Evolutionary conservation across 108 stramenopile species (phyloP).

Genomic region (Skeletonema marinoi): DNA sequence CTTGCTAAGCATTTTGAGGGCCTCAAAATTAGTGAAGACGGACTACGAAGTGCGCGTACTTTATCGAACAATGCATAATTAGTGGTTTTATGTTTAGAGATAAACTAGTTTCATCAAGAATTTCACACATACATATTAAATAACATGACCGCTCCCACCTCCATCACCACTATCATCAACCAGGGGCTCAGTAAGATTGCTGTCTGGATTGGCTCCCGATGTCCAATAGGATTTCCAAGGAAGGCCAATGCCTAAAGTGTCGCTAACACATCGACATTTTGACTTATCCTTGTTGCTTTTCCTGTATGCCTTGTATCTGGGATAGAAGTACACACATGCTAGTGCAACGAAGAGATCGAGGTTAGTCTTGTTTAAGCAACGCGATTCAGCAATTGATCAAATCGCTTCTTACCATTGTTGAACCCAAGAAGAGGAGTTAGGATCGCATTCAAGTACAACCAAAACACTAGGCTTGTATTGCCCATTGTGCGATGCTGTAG

Average conservation of each 20-base stretch:
- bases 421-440: too few species aligned
- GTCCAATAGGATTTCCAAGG: neutral
- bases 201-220: neutral
- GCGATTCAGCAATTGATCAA: too few species aligned
- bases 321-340: too few species aligned
- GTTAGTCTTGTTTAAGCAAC: too few species aligned
- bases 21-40: conserved; percentile 57
- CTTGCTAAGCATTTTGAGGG: conserved; percentile 54
- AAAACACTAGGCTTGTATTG: too few species aligned
- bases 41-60: conserved; percentile 54
- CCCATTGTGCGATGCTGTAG: too few species aligned
- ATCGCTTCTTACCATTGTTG: too few species aligned
- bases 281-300: too few species aligned
- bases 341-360: too few species aligned
- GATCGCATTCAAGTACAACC: too few species aligned
- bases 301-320: too few species aligned
- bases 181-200: neutral
- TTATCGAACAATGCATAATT: conserved; percentile 11
- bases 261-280: neutral
- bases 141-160: neutral
- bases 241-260: neutral
- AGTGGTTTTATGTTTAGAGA: neutral
- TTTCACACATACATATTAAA: neutral
- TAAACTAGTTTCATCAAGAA: neutral
- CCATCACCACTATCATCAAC: neutral